Base-by-base conservation (phyloP, 768 basidiomycete genomes). In the Hypholoma fasciculare region DNA sequence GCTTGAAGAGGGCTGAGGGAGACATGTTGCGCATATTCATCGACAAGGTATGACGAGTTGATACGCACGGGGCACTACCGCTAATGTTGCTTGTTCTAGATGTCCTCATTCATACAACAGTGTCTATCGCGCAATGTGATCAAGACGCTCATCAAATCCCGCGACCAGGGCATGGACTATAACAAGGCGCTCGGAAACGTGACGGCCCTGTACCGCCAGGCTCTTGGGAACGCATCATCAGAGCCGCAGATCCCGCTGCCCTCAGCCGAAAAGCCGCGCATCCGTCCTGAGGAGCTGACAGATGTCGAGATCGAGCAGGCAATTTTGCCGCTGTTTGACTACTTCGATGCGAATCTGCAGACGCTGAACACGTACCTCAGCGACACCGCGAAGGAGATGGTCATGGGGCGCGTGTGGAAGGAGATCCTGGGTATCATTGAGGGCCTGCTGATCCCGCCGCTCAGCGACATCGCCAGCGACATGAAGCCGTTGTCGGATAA, bases 11-110 rank as follows among this genome's bases (percentile, higher is more conserved):
- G 34, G 92, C 94, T 0, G 94, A 98, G 69, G 87, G 83, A 20
- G 96, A 99, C 67, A 98, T 99, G 96, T 84, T 95, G 53, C 82
- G 96, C 11, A 91, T 91, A 37, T 96, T 98, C 72, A 90, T 98
- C 56, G 97, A 99, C 78, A 98, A 99, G 86, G 96, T 94, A 54
- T 49, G 77, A 65, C 47, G 59, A 46, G 20, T 11, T 30, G 9
- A 17, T 19, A 48, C 46, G 11, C 11, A 26, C 26, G 11, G 47
- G 8, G 27, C 14, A 13, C 14, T 4, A 20, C 6, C 40, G 19
- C 2, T 59, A 14, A 34, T 20, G 23, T 50, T 17, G 16, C 7
- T 16, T 16, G 7, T 5, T 23, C 0, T 57, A 98, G 97, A 97
- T 98, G 91, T 84, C 90, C 7, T 96, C 96, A 0, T 89, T 96